A percentile compares a stretch with the other conserved stretches of the same genome.
These are phyloP conservation scores for Nidula niveotomentosa DNA, from an alignment of 1,284 basidiomycete genomes.

Conservation along the genomic window DNA sequence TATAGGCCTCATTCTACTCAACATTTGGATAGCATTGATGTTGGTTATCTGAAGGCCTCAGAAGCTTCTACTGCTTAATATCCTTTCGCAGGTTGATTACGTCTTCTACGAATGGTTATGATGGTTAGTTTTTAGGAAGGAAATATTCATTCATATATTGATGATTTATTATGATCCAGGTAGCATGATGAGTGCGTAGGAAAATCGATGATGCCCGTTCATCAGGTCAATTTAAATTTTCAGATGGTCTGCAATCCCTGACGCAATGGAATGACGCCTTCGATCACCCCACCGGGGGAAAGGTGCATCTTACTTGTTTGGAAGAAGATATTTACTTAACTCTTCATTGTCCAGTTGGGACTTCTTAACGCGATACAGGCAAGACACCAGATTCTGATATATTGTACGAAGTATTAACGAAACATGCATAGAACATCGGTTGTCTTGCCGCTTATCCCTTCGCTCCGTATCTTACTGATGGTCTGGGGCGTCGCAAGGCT, in stretches of 20 bases:
- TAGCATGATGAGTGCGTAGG: slow-evolving; percentile 65
- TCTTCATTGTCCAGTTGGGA: slow-evolving; percentile 37
- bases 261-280: slow-evolving; percentile 39
- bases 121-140: slow-evolving; percentile 30
- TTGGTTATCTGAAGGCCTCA: slow-evolving; percentile 10
- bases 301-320: slow-evolving; percentile 16
- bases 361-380: slow-evolving; percentile 70
- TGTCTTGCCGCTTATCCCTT: slow-evolving; percentile 56
- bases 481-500: slow-evolving; percentile 51
- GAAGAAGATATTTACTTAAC: not conserved
- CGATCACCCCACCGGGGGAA: slow-evolving; percentile 41
- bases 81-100: slow-evolving; percentile 29
- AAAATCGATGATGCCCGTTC: slow-evolving; percentile 17
- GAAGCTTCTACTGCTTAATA: not conserved
- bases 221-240: not conserved
- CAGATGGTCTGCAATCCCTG: slow-evolving; percentile 39
- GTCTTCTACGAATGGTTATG: slow-evolving; percentile 60
- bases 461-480: slow-evolving; percentile 62
- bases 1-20: slow-evolving; percentile 29
- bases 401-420: not conserved
- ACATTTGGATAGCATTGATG: slow-evolving; percentile 35
- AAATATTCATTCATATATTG: no score
- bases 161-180: slow-evolving; percentile 16
- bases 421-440: slow-evolving; percentile 47
- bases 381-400: slow-evolving; percentile 9